These are phyloP conservation scores for Euphrasia confusa DNA, from an alignment of 257 asterid species.

Conservation along the genomic window DNA sequence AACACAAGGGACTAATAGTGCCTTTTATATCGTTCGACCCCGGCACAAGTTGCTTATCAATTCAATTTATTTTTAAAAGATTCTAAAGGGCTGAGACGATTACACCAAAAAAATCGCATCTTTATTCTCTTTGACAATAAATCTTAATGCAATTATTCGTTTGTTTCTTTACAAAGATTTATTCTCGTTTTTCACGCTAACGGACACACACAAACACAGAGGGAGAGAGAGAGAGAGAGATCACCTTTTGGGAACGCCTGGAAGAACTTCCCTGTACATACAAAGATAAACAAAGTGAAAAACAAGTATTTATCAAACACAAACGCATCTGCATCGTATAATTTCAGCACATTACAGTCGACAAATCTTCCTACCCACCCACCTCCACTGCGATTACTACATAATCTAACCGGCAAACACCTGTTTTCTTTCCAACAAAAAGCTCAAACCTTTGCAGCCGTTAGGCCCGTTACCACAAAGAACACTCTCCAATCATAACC, in stretches of 20 bases:
- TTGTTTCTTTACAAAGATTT: not conserved
- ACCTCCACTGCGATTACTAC: not conserved
- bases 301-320: constrained; percentile 17
- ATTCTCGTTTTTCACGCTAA: no score
- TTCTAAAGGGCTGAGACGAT: not conserved
- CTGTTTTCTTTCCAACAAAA: constrained; percentile 11
- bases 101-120: not conserved
- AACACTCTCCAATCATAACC: constrained; percentile 10
- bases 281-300: constrained; percentile 20
- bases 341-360: not conserved
- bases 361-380: not conserved
- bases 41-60: no score
- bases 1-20: no score
- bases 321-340: not conserved
- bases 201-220: not conserved
- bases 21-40: no score
- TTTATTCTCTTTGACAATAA: not conserved
- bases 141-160: constrained; percentile 4
- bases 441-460: constrained; percentile 23
- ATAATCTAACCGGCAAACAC: not conserved
- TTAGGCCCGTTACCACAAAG: not conserved
- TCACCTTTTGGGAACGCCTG: constrained; percentile 48
- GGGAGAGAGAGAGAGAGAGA: constrained; percentile 13
- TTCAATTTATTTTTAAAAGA: not conserved
- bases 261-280: constrained; percentile 46